Percentiles rank a stretch among this genome's conserved stretches.
These are phyloP conservation scores for Kentomonas sorsogonicus DNA, from an alignment of 208 protist genomes.

Conservation along the genomic window DNA sequence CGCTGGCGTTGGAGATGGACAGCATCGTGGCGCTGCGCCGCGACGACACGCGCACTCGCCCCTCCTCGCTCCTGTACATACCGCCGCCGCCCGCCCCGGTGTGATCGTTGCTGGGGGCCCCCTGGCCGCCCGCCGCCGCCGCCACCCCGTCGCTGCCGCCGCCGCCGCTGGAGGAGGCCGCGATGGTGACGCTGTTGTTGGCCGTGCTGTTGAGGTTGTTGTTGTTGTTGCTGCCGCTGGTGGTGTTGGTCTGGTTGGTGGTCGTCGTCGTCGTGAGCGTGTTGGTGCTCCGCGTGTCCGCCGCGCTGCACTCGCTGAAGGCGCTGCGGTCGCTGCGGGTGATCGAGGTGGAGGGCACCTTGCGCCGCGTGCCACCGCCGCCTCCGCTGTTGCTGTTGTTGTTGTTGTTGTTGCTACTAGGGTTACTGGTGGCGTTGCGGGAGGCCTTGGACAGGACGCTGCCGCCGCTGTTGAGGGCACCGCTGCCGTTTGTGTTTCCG, in stretches of 20 bases:
- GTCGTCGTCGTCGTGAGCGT: no score
- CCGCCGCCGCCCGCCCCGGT: neutral
- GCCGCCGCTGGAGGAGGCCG: no score
- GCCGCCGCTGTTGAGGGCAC: neutral
- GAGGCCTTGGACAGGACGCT: neutral
- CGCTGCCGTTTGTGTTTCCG: neutral
- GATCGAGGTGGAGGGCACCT: slow-evolving; percentile 50
- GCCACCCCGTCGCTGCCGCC: neutral
- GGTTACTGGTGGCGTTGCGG: neutral
- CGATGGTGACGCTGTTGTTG: neutral
- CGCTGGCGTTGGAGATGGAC: no score
- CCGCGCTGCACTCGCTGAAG: slow-evolving; percentile 83
- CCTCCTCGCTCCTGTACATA: neutral
- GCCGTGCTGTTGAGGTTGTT: slow-evolving; percentile 18
- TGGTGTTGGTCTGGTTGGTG: slow-evolving; percentile 37
- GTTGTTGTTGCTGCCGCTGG: slow-evolving; percentile 27
- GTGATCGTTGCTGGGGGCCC: neutral
- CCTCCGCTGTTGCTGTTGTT: slow-evolving; percentile 10
- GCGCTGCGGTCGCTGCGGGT: slow-evolving; percentile 66
- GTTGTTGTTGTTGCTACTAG: slow-evolving; percentile 6
- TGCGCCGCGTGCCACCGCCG: slow-evolving; percentile 38
- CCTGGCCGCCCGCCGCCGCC: no score
- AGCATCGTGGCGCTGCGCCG: no score
- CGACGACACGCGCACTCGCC: no score
- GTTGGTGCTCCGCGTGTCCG: slow-evolving; percentile 78